Evolutionary conservation across 371 early-diverging fungal species (phyloP).

Genomic region (Mortierella polycephala): DNA sequence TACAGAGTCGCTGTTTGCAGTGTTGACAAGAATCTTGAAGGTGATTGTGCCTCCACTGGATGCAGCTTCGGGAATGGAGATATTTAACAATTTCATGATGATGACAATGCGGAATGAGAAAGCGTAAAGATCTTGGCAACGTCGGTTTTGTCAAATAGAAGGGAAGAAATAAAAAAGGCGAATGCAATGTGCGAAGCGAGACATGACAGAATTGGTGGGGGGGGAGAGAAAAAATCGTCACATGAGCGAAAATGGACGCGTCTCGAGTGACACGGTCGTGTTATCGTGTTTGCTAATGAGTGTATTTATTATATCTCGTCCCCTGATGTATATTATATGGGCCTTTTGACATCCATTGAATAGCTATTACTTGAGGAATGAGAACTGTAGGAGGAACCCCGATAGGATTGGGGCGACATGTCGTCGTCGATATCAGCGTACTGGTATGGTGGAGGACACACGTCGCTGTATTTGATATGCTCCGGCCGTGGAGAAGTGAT

Average conservation of each 20-base stretch:
- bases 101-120: background rate
- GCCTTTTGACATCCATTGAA: background rate
- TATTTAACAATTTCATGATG: slow-evolving; percentile 26
- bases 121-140: background rate
- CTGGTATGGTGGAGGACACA: slow-evolving; percentile 31
- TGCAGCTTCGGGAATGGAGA: slow-evolving; percentile 71
- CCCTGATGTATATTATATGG: too few species aligned
- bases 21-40: slow-evolving; percentile 64
- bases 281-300: too few species aligned
- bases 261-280: too few species aligned
- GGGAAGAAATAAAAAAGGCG: background rate
- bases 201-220: too few species aligned
- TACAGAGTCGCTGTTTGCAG: slow-evolving; percentile 34
- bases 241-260: too few species aligned
- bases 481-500: slow-evolving; percentile 47
- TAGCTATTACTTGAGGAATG: background rate
- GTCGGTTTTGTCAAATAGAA: background rate
- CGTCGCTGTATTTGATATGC: slow-evolving; percentile 12
- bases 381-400: background rate
- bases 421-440: slow-evolving; percentile 25
- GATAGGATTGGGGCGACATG: slow-evolving; percentile 6
- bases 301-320: too few species aligned
- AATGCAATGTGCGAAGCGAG: too few species aligned
- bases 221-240: too few species aligned
- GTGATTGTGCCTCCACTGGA: slow-evolving; percentile 71